Percentiles rank a stretch among this genome's conserved stretches.
phyloP scores from a whole-genome alignment of 2,329 filamentous ascomycete species.

The Apiospora saccharicola region DNA sequence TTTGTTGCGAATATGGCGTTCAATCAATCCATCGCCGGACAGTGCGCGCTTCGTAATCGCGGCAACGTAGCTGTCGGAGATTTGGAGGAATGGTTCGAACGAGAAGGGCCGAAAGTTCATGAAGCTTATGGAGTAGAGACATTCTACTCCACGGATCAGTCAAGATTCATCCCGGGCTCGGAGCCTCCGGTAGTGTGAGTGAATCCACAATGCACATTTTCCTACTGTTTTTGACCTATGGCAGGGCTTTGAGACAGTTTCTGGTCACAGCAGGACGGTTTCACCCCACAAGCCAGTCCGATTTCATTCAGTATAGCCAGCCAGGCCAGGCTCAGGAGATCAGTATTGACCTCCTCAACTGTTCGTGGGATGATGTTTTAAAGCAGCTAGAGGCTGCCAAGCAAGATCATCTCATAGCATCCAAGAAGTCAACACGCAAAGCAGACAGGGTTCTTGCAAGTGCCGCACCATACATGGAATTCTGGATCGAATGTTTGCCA shows the following conservation, averaged over 20 bases:
- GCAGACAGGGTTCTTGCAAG: background rate
- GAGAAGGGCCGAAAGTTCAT: background rate
- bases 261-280: background rate
- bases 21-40: too few relatives aligned
- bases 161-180: background rate
- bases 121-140: background rate
- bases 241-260: background rate
- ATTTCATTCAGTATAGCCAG: background rate
- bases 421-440: background rate
- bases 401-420: too few relatives aligned
- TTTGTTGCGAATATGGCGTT: too few relatives aligned
- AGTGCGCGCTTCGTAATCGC: background rate
- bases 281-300: background rate
- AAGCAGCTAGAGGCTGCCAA: background rate
- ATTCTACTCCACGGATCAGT: background rate
- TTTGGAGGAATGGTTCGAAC: background rate
- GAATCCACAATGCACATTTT: background rate
- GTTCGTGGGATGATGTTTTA: background rate
- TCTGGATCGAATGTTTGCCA: background rate
- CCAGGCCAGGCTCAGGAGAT: accelerated
- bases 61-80: background rate
- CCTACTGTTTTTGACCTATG: background rate
- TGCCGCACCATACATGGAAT: background rate
- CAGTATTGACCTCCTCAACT: background rate
- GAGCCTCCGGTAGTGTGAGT: background rate